These are phyloP conservation scores for Leptomonas pyrrhocoris DNA, from an alignment of 208 protist genomes.

Conservation along the genomic window DNA sequence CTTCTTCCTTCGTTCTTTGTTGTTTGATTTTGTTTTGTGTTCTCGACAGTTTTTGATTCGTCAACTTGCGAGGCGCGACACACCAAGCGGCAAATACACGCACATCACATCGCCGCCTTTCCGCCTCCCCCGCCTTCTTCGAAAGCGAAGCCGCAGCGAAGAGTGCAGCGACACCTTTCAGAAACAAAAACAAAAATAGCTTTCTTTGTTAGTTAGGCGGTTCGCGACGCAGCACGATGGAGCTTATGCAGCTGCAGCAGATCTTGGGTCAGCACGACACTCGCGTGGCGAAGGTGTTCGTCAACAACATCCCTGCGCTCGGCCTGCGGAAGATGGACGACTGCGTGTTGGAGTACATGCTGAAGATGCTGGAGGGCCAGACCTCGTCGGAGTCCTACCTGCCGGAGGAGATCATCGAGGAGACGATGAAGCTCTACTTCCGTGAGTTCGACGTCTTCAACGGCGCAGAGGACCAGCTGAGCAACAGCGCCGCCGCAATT, in stretches of 20 bases:
- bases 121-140: no score
- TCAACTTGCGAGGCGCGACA: no score
- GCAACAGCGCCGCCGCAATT: conserved; percentile 46
- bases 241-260: conserved; percentile 53
- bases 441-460: conserved; percentile 76
- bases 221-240: conserved; percentile 37
- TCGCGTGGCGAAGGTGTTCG: conserved; percentile 63
- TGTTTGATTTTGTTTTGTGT: neutral
- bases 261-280: conserved; percentile 63
- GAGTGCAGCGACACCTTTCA: no score
- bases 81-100: no score
- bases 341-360: conserved; percentile 83
- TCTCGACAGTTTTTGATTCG: no score
- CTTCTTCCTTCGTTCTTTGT: neutral
- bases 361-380: conserved; percentile 89
- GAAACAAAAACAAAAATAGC: no score
- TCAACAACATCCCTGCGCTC: conserved; percentile 69
- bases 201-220: no score
- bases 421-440: conserved; percentile 78
- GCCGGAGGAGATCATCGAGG: conserved; percentile 72
- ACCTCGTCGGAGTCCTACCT: conserved; percentile 79
- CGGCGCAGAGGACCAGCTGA: conserved; percentile 41
- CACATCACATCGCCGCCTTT: no score
- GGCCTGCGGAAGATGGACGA: conserved; percentile 73
- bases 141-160: no score